A percentile compares a stretch with the other conserved stretches of the same genome.
Conservation (phyloP, 768 basidiomycete genomes). For the Pisolithus marmoratus region DNA sequence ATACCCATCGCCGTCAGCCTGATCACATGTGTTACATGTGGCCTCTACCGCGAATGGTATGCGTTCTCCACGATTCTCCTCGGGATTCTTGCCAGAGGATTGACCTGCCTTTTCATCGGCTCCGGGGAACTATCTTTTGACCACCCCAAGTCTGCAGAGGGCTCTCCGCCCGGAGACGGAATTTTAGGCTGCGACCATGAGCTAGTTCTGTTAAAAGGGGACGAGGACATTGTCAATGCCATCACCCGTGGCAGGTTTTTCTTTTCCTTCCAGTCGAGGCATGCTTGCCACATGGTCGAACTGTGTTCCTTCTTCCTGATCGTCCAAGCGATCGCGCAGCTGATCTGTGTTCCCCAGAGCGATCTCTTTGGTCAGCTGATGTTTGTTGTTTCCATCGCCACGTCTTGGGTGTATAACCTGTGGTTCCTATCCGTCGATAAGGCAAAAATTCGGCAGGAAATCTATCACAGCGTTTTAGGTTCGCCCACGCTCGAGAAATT, state of each 20-base stretch:
- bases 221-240: background rate
- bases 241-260: background rate
- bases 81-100: conserved; percentile 24
- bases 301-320: too few species aligned
- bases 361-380: too few species aligned
- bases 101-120: conserved; percentile 20
- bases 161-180: too few species aligned
- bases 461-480: background rate
- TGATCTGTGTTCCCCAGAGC: too few species aligned
- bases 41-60: background rate
- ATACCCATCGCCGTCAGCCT: background rate
- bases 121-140: conserved; percentile 11
- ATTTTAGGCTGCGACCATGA: too few species aligned
- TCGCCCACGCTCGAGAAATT: conserved; percentile 4
- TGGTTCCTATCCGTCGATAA: conserved; percentile 30
- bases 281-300: background rate
- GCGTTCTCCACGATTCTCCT: background rate
- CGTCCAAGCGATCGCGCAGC: too few species aligned
- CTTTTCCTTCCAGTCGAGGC: background rate
- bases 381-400: background rate
- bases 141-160: too few species aligned
- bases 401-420: conserved; percentile 27
- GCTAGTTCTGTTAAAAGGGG: too few species aligned
- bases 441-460: conserved; percentile 6
- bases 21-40: conserved; percentile 11